Evolutionary conservation across 1,139 yeast genomes (phyloP).

Genomic region (Geotrichum reessii): DNA sequence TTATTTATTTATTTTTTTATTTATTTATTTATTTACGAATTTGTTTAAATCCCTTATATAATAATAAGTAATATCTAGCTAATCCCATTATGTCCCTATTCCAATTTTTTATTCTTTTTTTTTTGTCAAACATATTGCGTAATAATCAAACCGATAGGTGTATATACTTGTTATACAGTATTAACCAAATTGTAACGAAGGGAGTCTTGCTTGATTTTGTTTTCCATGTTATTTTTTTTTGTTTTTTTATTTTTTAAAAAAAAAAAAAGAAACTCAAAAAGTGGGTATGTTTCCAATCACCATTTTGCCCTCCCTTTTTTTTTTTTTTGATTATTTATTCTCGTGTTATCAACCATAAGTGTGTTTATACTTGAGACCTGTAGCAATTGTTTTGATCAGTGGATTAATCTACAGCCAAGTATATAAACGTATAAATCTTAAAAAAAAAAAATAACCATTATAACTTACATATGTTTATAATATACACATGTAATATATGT

Average conservation of each 20-base stretch:
- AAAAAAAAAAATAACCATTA: too few relatives aligned
- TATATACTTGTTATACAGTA: too few relatives aligned
- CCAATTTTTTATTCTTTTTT: neutral
- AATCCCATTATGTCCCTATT: neutral
- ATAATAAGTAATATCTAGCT: neutral
- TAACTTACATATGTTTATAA: too few relatives aligned
- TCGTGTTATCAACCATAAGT: too few relatives aligned
- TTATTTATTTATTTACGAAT: neutral
- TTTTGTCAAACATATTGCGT: too few relatives aligned
- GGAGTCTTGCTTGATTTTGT: too few relatives aligned
- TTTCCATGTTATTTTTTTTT: too few relatives aligned
- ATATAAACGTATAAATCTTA: neutral
- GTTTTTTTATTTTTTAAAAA: neutral
- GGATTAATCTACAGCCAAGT: neutral
- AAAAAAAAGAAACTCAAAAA: neutral
- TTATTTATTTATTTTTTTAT: too few relatives aligned
- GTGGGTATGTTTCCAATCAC: neutral
- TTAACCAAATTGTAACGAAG: too few relatives aligned
- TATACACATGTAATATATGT: too few relatives aligned
- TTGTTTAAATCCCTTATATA: neutral
- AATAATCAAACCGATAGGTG: too few relatives aligned
- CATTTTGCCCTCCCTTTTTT: neutral
- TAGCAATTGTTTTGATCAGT: neutral
- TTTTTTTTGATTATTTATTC: too few relatives aligned
- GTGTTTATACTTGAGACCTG: neutral